Percentiles rank a stretch among this genome's conserved stretches.
These are phyloP conservation scores for Pseudopyricularia javanii DNA, from an alignment of 2,329 filamentous ascomycete genomes.

Conservation along the genomic window DNA sequence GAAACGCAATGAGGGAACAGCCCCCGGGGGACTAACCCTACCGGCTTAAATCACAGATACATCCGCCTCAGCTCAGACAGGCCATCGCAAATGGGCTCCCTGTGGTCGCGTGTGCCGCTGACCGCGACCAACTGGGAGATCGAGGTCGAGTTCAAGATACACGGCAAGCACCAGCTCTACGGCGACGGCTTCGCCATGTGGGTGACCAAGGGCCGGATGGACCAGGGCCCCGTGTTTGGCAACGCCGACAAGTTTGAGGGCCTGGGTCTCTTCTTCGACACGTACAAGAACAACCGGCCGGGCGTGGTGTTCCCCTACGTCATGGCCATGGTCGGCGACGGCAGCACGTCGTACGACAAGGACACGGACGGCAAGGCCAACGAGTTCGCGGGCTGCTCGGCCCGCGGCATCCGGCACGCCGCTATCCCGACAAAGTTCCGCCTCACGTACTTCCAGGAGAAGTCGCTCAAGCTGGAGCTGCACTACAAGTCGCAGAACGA, in stretches of 20 bases:
- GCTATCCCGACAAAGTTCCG: constrained; percentile 71
- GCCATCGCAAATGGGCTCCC: constrained; percentile 81
- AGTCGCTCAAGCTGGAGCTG: constrained; percentile 77
- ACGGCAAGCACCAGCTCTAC: constrained; percentile 78
- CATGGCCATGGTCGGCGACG: constrained; percentile 97
- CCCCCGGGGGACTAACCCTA: constrained; percentile 10
- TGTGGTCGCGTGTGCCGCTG: constrained; percentile 86
- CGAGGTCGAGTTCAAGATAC: constrained; percentile 89
- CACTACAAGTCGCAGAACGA: constrained; percentile 86
- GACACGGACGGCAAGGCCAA: constrained; percentile 86
- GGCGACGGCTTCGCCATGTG: constrained; percentile 97
- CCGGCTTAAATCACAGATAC: constrained; percentile 47
- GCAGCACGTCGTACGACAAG: constrained; percentile 81
- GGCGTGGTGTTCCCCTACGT: constrained; percentile 94
- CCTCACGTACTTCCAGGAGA: constrained; percentile 94
- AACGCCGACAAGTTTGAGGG: constrained; percentile 83
- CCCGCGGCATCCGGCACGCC: constrained; percentile 74
- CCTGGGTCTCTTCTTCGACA: constrained; percentile 91
- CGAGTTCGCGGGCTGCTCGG: constrained; percentile 90
- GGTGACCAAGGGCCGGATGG: constrained; percentile 86
- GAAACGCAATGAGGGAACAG: background rate
- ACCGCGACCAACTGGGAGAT: constrained; percentile 99
- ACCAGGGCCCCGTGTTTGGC: constrained; percentile 76
- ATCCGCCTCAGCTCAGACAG: constrained; percentile 85
- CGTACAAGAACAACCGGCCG: constrained; percentile 98